Conservation (phyloP, 2,329 filamentous ascomycete species). For the Colletotrichum phormii region DNA sequence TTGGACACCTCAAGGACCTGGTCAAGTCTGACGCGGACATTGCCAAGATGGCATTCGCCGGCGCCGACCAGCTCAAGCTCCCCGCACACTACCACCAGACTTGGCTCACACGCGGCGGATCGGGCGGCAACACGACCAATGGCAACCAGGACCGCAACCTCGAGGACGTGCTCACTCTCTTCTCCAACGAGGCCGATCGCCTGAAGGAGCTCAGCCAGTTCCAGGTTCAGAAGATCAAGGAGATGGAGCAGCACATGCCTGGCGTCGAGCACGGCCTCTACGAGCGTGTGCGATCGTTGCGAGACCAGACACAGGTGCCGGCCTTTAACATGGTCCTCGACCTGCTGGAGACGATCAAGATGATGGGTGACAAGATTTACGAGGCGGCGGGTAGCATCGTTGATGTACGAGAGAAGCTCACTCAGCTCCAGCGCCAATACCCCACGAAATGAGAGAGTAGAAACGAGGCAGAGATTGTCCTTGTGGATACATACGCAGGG, state of each 20-base stretch:
- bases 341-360: conserved; percentile 38
- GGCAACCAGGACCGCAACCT: conserved; percentile 56
- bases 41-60: conserved; percentile 77
- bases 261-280: conserved; percentile 60
- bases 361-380: conserved; percentile 39
- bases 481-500: background rate
- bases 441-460: conserved; percentile 48
- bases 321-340: conserved; percentile 37
- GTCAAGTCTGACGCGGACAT: conserved; percentile 75
- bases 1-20: conserved; percentile 71
- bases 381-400: conserved; percentile 35
- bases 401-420: conserved; percentile 40
- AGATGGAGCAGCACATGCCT: conserved; percentile 61
- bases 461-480: background rate
- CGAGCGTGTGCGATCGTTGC: conserved; percentile 41
- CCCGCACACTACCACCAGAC: conserved; percentile 68
- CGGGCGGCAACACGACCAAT: conserved; percentile 40
- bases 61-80: conserved; percentile 79
- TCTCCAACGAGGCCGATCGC: conserved; percentile 38
- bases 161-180: conserved; percentile 35
- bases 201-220: conserved; percentile 55
- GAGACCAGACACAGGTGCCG: conserved; percentile 37
- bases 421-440: conserved; percentile 39
- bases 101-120: conserved; percentile 52
- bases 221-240: conserved; percentile 46